phyloP scores from a whole-genome alignment of 2,329 filamentous ascomycete genomes.

The Sporothrix luriei region DNA sequence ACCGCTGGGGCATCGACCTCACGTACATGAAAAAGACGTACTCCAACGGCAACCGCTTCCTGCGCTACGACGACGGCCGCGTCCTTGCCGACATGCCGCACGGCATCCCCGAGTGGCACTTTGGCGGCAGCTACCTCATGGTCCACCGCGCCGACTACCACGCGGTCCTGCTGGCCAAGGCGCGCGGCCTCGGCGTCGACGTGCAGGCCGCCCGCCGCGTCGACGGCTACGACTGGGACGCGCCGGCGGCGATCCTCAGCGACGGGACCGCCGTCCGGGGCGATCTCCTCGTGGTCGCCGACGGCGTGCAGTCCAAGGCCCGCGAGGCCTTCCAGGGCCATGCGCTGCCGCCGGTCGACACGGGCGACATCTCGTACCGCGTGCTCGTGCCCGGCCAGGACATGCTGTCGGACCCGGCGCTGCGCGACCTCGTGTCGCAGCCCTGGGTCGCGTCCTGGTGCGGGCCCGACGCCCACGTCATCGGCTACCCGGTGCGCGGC shows the following conservation, averaged over 20 bases:
- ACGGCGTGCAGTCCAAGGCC: conserved; percentile 40
- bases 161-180: conserved; percentile 39
- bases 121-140: conserved; percentile 44
- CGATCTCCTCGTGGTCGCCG: conserved; percentile 38
- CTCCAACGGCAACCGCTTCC: conserved; percentile 28
- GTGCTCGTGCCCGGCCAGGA: conserved; percentile 40
- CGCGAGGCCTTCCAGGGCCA: conserved; percentile 39
- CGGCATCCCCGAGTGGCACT: conserved; percentile 36
- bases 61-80: conserved; percentile 26
- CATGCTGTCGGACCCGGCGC: conserved; percentile 40
- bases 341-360: conserved; percentile 39
- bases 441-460: conserved; percentile 42
- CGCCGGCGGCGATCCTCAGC: conserved; percentile 32
- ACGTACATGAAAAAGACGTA: conserved; percentile 24
- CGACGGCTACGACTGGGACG: conserved; percentile 38
- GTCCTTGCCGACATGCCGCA: conserved; percentile 33
- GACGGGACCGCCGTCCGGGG: conserved; percentile 36
- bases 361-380: conserved; percentile 44
- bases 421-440: conserved; percentile 39
- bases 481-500: conserved; percentile 41
- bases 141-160: conserved; percentile 46
- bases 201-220: conserved; percentile 38
- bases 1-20: conserved; percentile 38
- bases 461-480: conserved; percentile 42
- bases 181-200: conserved; percentile 37